Evolutionary conservation across 441 rosid species (phyloP), one percentile per base, ranked within the genome.

Genomic region (Isatis lusitanica): DNA sequence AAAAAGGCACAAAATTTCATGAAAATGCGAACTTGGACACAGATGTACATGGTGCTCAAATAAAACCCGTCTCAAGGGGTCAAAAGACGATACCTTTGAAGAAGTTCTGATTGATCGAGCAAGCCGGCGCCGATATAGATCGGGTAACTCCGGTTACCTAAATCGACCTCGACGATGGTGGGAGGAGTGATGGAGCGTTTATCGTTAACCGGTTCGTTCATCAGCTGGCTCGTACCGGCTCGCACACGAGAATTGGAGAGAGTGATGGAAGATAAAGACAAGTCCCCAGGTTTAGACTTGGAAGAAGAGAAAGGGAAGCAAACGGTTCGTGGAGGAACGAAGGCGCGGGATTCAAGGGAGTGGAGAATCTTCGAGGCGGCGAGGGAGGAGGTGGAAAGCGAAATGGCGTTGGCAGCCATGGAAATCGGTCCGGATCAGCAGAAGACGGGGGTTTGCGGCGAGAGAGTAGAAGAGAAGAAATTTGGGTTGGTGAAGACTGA

Each of bases 81-180:
- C 3, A 66, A 63, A 65, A 33, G 38, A 74, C 7, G 40, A 48
- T 28, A 92, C 98, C 88, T 90, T 81, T 93, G 98, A 26, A 95
- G 91, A 67, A 93, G 85, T 9, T 87, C 81, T n/a, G 93, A 89
- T 43, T 84, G 97, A 74, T 91, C 78, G 39, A 95, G 96, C 63
- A 93, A 85, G 2, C 93, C 96, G 53, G 99, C 85, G 59, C 97
- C 98, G 46, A 91, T 93, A 64, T 93, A 91, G 69, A 93, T 93
- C 50, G 97, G 98, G 73, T 95, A 95, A 78, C 98, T 95, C 74
- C 99, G 88, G 71, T 75, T 50, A 6, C 98, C 98, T 81, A 95
- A 85, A 83, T 91, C 92, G 67, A 95, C 99, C 10, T 95, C 86
- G 33, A 95, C 98, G 66, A 86, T 63, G 0, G 94, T 88, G 60